phyloP scores from a whole-genome alignment of 306 rosid genomes.

The Psophocarpus tetragonolobus region DNA sequence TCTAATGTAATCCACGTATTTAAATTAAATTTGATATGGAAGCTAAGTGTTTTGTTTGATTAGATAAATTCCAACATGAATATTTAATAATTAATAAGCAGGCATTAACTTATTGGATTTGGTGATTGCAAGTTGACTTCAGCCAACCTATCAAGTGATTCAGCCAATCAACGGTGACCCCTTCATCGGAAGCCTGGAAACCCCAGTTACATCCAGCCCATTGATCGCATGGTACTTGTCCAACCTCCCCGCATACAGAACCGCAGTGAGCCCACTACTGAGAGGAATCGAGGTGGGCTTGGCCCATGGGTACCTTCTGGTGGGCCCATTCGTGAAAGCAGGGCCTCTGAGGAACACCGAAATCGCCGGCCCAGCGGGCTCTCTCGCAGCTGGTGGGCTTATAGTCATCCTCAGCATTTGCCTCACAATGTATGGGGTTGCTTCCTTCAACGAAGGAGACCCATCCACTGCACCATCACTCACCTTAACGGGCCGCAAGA shows the following conservation, averaged over 20 bases:
- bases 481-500: slow-evolving; percentile 86
- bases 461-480: slow-evolving; percentile 80
- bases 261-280: slow-evolving; percentile 88
- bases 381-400: slow-evolving; percentile 89
- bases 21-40: no score
- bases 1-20: no score
- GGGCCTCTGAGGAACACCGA: slow-evolving; percentile 87
- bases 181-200: slow-evolving; percentile 96
- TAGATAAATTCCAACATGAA: background rate
- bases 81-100: background rate
- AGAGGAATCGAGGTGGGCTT: slow-evolving; percentile 90
- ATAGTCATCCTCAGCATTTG: slow-evolving; percentile 76
- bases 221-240: slow-evolving; percentile 93
- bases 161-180: slow-evolving; percentile 98
- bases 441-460: slow-evolving; percentile 92
- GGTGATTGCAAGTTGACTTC: background rate
- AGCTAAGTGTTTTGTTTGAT: background rate
- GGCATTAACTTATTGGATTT: background rate
- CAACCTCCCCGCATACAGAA: slow-evolving; percentile 91
- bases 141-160: slow-evolving; percentile 84
- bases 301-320: slow-evolving; percentile 85
- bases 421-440: slow-evolving; percentile 72
- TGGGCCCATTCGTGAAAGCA: slow-evolving; percentile 90
- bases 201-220: slow-evolving; percentile 96
- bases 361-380: slow-evolving; percentile 72